Conservation (phyloP, 2,329 filamentous ascomycete genomes). For the Torrubiella hemipterigena region DNA sequence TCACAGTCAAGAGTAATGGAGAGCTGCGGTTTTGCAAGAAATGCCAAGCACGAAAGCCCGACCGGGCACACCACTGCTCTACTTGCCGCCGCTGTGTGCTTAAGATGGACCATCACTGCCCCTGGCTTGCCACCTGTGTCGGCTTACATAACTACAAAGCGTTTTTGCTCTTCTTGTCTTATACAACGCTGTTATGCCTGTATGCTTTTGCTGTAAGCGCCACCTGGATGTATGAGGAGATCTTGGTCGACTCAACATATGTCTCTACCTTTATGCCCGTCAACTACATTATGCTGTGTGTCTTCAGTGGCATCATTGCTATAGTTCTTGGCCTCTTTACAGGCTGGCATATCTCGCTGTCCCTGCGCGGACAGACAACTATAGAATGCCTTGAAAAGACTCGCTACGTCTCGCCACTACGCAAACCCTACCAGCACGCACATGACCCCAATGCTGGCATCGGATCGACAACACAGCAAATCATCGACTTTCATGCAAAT, state of each 20-base stretch:
- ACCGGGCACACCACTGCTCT: constrained; percentile 93
- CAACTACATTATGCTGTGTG: constrained; percentile 79
- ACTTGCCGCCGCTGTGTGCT: constrained; percentile 88
- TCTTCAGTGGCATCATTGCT: constrained; percentile 83
- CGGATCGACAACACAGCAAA: constrained; percentile 52
- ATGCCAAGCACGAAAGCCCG: constrained; percentile 86
- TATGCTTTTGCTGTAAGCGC: constrained; percentile 66
- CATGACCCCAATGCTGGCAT: constrained; percentile 38
- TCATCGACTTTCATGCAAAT: constrained; percentile 74
- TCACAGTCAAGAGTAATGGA: constrained; percentile 88
- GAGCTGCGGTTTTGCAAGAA: constrained; percentile 92
- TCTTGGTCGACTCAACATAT: constrained; percentile 59
- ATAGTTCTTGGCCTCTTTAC: constrained; percentile 85
- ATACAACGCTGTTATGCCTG: constrained; percentile 78
- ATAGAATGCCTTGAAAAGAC: constrained; percentile 97
- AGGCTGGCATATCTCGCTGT: constrained; percentile 79
- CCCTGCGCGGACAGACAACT: constrained; percentile 71
- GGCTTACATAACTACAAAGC: constrained; percentile 92
- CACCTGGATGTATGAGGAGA: constrained; percentile 75
- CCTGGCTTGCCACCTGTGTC: constrained; percentile 93
- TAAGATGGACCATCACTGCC: constrained; percentile 99
- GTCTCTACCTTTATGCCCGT: constrained; percentile 71
- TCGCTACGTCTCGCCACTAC: constrained; percentile 73
- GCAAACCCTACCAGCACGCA: constrained; percentile 54
- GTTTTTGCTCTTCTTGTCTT: constrained; percentile 84